Percentiles rank a stretch among this genome's conserved stretches.
phyloP scores from a whole-genome alignment of 257 asterid genomes.

The Salvia miltiorrhiza region DNA sequence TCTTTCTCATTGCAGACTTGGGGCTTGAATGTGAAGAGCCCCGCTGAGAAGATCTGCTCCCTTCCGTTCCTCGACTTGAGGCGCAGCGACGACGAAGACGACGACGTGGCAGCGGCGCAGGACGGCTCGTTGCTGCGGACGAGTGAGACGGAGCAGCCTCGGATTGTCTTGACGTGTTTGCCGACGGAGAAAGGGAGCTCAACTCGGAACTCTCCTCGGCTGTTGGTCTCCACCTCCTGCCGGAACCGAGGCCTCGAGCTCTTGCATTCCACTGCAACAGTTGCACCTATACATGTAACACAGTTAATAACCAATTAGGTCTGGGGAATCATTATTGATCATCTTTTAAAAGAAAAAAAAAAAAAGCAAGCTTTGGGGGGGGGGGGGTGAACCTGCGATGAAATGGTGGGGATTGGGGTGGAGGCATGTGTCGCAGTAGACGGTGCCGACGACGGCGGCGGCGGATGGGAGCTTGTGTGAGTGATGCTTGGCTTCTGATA shows the following conservation, averaged over 20 bases:
- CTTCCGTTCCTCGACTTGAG: constrained; percentile 50
- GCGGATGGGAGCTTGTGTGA: constrained; percentile 38
- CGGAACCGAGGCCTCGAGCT: constrained; percentile 31
- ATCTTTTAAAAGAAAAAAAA: no score
- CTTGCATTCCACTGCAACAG: constrained; percentile 73
- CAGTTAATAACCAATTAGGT: no score
- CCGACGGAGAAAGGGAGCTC: constrained; percentile 51
- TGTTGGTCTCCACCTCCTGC: constrained; percentile 51
- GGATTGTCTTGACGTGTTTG: constrained; percentile 53
- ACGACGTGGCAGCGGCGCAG: constrained; percentile 59
- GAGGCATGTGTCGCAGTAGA: constrained; percentile 59
- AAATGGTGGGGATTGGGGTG: constrained; percentile 36
- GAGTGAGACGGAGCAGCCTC: constrained; percentile 52
- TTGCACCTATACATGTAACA: constrained; percentile 44
- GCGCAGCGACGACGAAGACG: constrained; percentile 47
- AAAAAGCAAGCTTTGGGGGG: no score
- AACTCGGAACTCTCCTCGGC: constrained; percentile 54
- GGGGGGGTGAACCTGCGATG: constrained; percentile 67
- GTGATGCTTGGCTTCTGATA: constrained; percentile 40
- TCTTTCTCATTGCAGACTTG: constrained; percentile 52
- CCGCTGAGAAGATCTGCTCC: constrained; percentile 68
- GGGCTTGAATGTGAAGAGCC: constrained; percentile 73
- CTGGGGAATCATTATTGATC: no score
- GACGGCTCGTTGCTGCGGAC: constrained; percentile 58
- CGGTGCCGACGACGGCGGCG: constrained; percentile 53